Evolutionary conservation across 331 rosid species (phyloP), one percentile per base, ranked within the genome.

Genomic region (Pyrus hybrid): DNA sequence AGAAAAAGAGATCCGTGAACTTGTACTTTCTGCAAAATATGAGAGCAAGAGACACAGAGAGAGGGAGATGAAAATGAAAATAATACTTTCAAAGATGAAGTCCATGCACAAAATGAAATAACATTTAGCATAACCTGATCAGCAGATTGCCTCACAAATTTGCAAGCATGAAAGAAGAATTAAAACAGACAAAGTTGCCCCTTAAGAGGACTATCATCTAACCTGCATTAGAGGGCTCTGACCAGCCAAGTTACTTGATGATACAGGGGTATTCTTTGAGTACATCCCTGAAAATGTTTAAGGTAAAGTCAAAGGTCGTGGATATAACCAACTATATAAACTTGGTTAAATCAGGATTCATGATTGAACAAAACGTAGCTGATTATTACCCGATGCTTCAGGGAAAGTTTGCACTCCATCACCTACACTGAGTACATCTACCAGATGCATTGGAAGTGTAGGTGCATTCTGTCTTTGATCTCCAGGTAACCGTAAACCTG

Each of bases 381-480:
- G 73, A 80, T 80, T 69, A 68, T 79, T 89, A 85, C 79, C 86
- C 23, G 97, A 80, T 6, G 86, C 47, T 79, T 93, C 98, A 56
- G 88, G 68, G 77, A 83, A 84, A 80, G 82, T 74, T 65, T 86
- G 95, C 51, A 74, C 71, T 61, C 84, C 82, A 77, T 93, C 96
- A 75, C 86, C 88, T 29, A 73, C 80, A 72, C 82, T 23, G 61
- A 90, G 86, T 69, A 89, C 96, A 74, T 93, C 95, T 16, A 85
- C 85, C 83, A 93, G 87, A 87, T 93, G 98, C 88, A 84, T 61
- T 6, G 97, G 98, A 84, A 92, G 96, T 9, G 96, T 72, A 68
- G 90, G 86, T 33, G 94, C 82, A 62, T 83, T 81, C 67, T 90
- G 98, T 85, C 98, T 90, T 76, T 91, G 98, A 68, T 91, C 97